These are phyloP conservation scores for Chloromonas sp. DNA, from an alignment of 163 green algal species.

Conservation along the genomic window DNA sequence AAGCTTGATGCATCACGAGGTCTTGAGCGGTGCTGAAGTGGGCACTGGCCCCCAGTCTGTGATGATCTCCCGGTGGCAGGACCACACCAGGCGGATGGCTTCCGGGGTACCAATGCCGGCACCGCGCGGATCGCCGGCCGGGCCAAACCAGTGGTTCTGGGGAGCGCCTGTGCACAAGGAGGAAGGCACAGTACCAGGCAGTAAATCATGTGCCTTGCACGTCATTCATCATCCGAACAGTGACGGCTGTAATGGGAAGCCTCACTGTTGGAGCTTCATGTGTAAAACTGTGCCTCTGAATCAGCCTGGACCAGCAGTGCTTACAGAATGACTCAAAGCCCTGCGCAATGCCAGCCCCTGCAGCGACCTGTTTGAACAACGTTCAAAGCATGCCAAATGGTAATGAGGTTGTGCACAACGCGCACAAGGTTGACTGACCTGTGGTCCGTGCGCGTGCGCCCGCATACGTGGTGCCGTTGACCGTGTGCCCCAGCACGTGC, in stretches of 20 bases:
- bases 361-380: no score
- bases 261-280: no score
- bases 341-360: no score
- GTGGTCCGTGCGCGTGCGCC: conserved; percentile 87
- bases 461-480: conserved; percentile 98
- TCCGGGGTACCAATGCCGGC: conserved; percentile 96
- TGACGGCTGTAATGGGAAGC: no score
- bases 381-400: no score
- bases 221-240: no score
- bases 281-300: no score
- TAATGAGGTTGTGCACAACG: neutral
- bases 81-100: conserved; percentile 95
- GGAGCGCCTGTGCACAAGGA: conserved; percentile 57
- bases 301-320: no score
- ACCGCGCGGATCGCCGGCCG: conserved; percentile 83
- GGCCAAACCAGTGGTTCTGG: conserved; percentile 99
- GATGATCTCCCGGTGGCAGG: conserved; percentile 85
- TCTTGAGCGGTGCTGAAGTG: conserved; percentile 9
- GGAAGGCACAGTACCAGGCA: neutral
- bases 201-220: neutral
- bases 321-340: no score
- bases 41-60: conserved; percentile 45
- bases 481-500: conserved; percentile 84
- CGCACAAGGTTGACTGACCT: conserved; percentile 25
- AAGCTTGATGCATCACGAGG: conserved; percentile 39